Base-by-base conservation (phyloP, 345 rosid species). In the Hirschfeldia incana region DNA sequence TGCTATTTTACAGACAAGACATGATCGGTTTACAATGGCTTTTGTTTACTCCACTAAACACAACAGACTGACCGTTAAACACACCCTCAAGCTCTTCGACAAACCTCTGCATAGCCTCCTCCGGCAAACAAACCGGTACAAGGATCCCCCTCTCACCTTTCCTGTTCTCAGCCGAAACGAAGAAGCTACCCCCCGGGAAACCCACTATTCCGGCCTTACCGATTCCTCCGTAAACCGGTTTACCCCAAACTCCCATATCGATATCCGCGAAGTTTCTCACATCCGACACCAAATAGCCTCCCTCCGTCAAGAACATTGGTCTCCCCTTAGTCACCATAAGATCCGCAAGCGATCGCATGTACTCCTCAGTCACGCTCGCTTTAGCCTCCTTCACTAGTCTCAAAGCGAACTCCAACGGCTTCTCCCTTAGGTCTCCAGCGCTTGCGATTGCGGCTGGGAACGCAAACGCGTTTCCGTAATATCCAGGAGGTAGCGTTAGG, bases 221-320 rank as follows among this genome's bases (percentile, higher is more conserved):
- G 2, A 64, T 42, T 16, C 83, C 83, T 7, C 85, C 86, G 21
- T 86, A 90, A 9, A 70, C 82, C 5, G 92, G 79, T 74, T 81
- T 81, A 1, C 92, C 92, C 89, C 88, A 90, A 11, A 27, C 2
- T 2, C 94, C 91, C 5, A 85, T 83, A 58, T 88, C 86, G 0
- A 83, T 74, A 0, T 76, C 59, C 10, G 67, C 76, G 1, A 87
- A 81, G 1, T 36, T 75, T 4, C 83, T 87, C 68, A 84, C 37
- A n/a, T 87, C 91, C 2, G 91, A 84, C 27, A 87, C 53, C 21
- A 86, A 42, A 37, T 17, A 85, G 1, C 84, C 58, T 6, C 86
- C 70, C 4, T 76, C 74, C 6, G 68, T 74, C 0, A 78, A 64
- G 65, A 84, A 82, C 7, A 77, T 83, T 11, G 86, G 94, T 32